phyloP scores from a whole-genome alignment of 495 filamentous ascomycete species.

The Aspergillus nidulans region DNA sequence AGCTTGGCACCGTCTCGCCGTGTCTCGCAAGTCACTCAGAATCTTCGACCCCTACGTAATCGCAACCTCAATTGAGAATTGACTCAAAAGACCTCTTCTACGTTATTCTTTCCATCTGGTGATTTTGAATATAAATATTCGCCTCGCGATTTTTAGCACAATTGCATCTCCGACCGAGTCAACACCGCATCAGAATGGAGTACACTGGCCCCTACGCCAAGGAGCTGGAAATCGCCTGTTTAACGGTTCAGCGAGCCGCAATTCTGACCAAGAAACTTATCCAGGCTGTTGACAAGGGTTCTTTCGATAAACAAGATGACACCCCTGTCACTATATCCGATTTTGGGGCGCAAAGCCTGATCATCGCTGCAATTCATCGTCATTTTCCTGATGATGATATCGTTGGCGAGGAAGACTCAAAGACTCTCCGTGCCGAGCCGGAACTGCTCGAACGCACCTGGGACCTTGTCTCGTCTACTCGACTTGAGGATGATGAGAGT shows the following conservation, averaged over 20 bases:
- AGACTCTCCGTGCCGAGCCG: slow-evolving; percentile 46
- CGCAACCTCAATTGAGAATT: neutral
- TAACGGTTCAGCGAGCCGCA: slow-evolving; percentile 52
- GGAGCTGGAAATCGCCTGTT: slow-evolving; percentile 47
- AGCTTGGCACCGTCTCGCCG: no score
- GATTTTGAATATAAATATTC: no score
- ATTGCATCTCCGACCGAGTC: neutral
- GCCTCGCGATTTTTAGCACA: neutral
- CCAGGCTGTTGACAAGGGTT: slow-evolving; percentile 41
- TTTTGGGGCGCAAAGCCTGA: slow-evolving; percentile 61
- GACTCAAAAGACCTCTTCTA: neutral
- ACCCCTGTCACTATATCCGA: slow-evolving; percentile 65
- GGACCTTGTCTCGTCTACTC: slow-evolving; percentile 38
- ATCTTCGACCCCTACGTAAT: no score
- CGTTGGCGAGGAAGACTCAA: slow-evolving; percentile 59
- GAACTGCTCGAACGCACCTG: slow-evolving; percentile 50
- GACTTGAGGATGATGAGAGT: slow-evolving; percentile 37
- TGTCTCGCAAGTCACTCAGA: no score
- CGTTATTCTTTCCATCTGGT: no score
- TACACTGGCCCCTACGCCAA: slow-evolving; percentile 31
- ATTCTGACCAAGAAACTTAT: slow-evolving; percentile 49
- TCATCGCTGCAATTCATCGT: slow-evolving; percentile 50
- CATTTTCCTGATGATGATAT: slow-evolving; percentile 55
- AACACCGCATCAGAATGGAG: slow-evolving; percentile 14
- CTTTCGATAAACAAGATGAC: slow-evolving; percentile 54